Evolutionary conservation across 164 flowering plant species (phyloP).

Genomic region (Dillenia turbinata): DNA sequence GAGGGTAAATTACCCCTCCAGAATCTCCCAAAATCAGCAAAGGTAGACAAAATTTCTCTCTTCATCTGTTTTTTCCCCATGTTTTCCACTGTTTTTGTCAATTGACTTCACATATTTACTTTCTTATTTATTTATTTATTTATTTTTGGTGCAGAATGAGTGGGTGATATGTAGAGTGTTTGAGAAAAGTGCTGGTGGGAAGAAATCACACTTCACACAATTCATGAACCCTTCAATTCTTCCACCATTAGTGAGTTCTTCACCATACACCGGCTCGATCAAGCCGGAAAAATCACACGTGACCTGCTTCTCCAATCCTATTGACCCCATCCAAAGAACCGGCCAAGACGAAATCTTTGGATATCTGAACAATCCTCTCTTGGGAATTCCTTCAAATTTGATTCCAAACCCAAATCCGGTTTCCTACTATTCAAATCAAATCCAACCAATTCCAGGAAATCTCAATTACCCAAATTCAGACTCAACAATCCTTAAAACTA

Average conservation of each 20-base stretch:
- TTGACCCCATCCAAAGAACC: conserved; percentile 11
- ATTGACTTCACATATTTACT: background rate
- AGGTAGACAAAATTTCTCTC: conserved; percentile 27
- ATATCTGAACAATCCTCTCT: conserved; percentile 27
- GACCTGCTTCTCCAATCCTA: conserved; percentile 81
- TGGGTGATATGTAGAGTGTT: conserved; percentile 97
- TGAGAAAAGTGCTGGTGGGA: conserved; percentile 74
- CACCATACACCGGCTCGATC: conserved; percentile 28
- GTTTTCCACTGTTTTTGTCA: conserved; percentile 13
- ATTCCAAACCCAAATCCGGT: conserved; percentile 24
- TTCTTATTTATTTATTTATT: background rate
- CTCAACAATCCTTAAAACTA: conserved; percentile 38
- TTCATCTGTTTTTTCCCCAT: background rate
- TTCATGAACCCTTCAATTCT: conserved; percentile 31
- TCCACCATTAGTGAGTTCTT: conserved; percentile 71
- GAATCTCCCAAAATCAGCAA: conserved; percentile 62
- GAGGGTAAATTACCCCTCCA: conserved; percentile 73
- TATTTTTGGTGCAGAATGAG: conserved; percentile 59
- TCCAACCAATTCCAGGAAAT: conserved; percentile 13
- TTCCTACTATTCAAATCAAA: conserved; percentile 28
- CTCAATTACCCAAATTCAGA: conserved; percentile 43
- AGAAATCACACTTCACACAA: conserved; percentile 60
- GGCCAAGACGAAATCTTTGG: conserved; percentile 15
- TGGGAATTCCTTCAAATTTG: conserved; percentile 14
- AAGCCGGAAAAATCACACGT: conserved; percentile 38